Base-by-base conservation (phyloP, 805 yeast species). In the Candida hispaniensis region DNA sequence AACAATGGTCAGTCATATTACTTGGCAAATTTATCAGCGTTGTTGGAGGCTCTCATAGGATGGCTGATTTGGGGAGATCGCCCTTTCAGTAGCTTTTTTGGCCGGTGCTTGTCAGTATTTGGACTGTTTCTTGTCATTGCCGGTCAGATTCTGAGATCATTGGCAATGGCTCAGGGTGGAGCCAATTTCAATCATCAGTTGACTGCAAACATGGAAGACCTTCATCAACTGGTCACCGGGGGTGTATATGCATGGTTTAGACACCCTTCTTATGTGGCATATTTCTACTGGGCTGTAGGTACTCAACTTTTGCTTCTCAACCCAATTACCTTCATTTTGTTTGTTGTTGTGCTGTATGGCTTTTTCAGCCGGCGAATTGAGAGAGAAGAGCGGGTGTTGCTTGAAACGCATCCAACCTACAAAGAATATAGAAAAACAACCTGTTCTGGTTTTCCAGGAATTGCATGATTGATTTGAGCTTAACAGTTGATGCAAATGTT, bases 201-300 rank as follows among this genome's bases (percentile, higher is more conserved):
- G 2, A 82, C 75, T 29, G 54, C 67, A 3, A 52, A 58, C 11
- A 73, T 67, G 34, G 54, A 60, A 18, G 46, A 55, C 1, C 67
- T 67, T 36, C 98, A 91, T 52, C 56, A 45, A 7, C 61, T 91
- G 26, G 76, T 91, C 8, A 81, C 82, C 0, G 45, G 56, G 7
- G 97, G 96, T 0, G 59, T 88, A 3, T 91, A 88, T 54, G 40
- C 63, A 1, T 44, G 56, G 15, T 58, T 71, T 10, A 65, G 98
- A 42, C 98, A 91, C 54, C 98, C 98, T 5, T 76, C 93, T 30
- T 91, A 91, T 56, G 67, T 74, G 24, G 98, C 96, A 0, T 91
- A 79, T 54, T 86, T 74, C 50, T 74, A 83, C 71, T 91, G 97
- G 96, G 88, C 93, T 9, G 45, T 86, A 3, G 96, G 96, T 0